A percentile compares a stretch with the other conserved stretches of the same genome.
Conservation (phyloP, 1,284 basidiomycete species). For the Flammula alnicola region DNA sequence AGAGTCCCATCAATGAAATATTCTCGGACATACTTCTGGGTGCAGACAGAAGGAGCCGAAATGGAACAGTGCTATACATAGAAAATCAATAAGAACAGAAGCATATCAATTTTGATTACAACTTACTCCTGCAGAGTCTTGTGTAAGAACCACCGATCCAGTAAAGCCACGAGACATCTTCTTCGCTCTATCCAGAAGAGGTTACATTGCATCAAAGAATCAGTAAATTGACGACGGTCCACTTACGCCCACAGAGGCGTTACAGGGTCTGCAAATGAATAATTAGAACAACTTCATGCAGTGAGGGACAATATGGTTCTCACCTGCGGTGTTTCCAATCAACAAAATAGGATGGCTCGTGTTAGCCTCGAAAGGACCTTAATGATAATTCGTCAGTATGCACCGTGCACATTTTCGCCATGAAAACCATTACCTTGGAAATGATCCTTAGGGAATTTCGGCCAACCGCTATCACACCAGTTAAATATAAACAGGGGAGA, state of each 20-base stretch:
- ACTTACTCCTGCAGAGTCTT: slow-evolving; percentile 45
- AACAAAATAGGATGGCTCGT: slow-evolving; percentile 41
- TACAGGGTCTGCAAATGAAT: no score
- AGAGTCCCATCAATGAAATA: slow-evolving; percentile 48
- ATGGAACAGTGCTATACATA: slow-evolving; percentile 44
- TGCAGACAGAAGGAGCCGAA: slow-evolving; percentile 46
- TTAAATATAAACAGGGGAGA: background rate
- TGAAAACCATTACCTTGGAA: slow-evolving; percentile 34
- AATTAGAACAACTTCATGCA: no score
- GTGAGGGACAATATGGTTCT: no score
- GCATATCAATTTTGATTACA: background rate
- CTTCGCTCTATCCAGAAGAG: slow-evolving; percentile 34
- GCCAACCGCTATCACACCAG: slow-evolving; percentile 33
- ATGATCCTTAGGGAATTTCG: slow-evolving; percentile 29
- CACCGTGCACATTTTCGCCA: background rate
- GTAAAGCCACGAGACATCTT: slow-evolving; percentile 40
- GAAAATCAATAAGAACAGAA: background rate
- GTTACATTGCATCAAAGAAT: background rate
- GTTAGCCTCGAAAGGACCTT: slow-evolving; percentile 37
- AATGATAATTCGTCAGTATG: background rate
- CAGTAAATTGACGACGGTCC: background rate
- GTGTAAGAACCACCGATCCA: slow-evolving; percentile 41
- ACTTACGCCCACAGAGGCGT: slow-evolving; percentile 31
- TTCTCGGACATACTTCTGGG: slow-evolving; percentile 37
- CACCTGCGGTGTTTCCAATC: slow-evolving; percentile 47